A percentile compares a stretch with the other conserved stretches of the same genome.
These are phyloP conservation scores for Apiospora koreana DNA, from an alignment of 2,329 filamentous ascomycete species.

Conservation along the genomic window DNA sequence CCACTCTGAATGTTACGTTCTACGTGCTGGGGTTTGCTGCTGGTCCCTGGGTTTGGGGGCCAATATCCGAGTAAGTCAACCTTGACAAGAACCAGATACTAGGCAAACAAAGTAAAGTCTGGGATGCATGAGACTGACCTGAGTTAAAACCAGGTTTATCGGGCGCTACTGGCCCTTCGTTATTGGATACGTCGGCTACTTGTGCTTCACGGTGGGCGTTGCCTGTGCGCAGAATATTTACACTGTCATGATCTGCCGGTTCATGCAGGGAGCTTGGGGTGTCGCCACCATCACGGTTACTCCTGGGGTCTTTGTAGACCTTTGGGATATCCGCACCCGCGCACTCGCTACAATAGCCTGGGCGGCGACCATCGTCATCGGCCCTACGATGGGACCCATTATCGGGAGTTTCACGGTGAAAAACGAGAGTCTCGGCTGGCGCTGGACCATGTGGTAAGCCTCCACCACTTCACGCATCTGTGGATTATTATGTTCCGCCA, in stretches of 20 bases:
- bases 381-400: constrained; percentile 18
- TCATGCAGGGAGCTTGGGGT: constrained; percentile 23
- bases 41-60: constrained; percentile 53
- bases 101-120: no score
- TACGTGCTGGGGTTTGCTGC: constrained; percentile 54
- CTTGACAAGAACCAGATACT: neutral
- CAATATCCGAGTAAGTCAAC: constrained; percentile 47
- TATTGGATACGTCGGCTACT: constrained; percentile 19
- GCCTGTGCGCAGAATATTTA: constrained; percentile 19
- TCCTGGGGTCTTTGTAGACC: constrained; percentile 22
- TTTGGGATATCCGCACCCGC: constrained; percentile 20
- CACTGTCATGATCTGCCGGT: constrained; percentile 22
- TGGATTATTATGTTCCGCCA: constrained; percentile 14
- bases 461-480: constrained; percentile 19
- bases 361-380: constrained; percentile 20
- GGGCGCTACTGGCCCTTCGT: constrained; percentile 19
- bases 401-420: neutral
- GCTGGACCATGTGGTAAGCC: constrained; percentile 55
- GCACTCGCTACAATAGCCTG: constrained; percentile 20
- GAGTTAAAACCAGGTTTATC: constrained; percentile 17
- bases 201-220: constrained; percentile 18
- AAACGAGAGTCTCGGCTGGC: constrained; percentile 45
- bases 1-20: constrained; percentile 48
- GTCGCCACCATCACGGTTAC: constrained; percentile 17
- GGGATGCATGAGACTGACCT: neutral